Percentiles rank a stretch among this genome's conserved stretches.
phyloP scores from a whole-genome alignment of 2,329 filamentous ascomycete species.

The Microcyclosporella mali region DNA sequence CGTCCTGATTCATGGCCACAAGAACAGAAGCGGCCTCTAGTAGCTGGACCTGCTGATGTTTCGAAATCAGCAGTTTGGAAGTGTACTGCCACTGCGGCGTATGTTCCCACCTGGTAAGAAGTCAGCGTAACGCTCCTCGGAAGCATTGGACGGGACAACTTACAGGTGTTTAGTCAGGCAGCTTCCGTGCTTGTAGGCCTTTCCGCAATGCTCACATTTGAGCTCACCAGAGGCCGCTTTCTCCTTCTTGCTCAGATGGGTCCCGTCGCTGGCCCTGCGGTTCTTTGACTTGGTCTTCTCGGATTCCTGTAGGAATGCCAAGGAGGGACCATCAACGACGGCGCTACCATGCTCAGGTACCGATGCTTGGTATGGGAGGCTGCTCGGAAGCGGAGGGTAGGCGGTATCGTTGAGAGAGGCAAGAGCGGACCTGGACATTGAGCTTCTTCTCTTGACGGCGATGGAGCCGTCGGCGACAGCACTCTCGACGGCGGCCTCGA shows the following conservation, averaged over 20 bases:
- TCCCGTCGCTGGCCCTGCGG: constrained; percentile 74
- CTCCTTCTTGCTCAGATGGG: constrained; percentile 73
- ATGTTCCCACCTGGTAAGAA: constrained; percentile 82
- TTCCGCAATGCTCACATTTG: constrained; percentile 95
- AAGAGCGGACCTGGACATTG: constrained; percentile 57
- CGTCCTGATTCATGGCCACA: constrained; percentile 74
- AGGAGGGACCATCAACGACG: constrained; percentile 63
- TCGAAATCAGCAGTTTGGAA: constrained; percentile 95
- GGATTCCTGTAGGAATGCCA: constrained; percentile 44
- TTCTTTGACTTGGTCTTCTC: constrained; percentile 49
- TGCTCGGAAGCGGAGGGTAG: constrained; percentile 58
- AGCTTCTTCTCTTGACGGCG: constrained; percentile 57
- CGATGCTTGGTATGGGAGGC: constrained; percentile 51
- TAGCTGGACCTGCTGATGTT: constrained; percentile 97
- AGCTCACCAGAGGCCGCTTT: constrained; percentile 78
- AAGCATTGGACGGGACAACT: constrained; percentile 48
- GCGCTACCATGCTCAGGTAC: constrained; percentile 39
- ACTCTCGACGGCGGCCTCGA: constrained; percentile 60
- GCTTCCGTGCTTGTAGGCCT: constrained; percentile 99
- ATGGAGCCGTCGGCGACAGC: constrained; percentile 58
- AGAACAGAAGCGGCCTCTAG: constrained; percentile 95
- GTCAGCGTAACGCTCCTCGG: constrained; percentile 7
- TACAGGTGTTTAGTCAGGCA: constrained; percentile 99
- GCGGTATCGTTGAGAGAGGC: constrained; percentile 48
- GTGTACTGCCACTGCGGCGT: constrained; percentile 96